Conservation (phyloP, 2,329 filamentous ascomycete species). For the Lasiodiplodia gonubiensis region DNA sequence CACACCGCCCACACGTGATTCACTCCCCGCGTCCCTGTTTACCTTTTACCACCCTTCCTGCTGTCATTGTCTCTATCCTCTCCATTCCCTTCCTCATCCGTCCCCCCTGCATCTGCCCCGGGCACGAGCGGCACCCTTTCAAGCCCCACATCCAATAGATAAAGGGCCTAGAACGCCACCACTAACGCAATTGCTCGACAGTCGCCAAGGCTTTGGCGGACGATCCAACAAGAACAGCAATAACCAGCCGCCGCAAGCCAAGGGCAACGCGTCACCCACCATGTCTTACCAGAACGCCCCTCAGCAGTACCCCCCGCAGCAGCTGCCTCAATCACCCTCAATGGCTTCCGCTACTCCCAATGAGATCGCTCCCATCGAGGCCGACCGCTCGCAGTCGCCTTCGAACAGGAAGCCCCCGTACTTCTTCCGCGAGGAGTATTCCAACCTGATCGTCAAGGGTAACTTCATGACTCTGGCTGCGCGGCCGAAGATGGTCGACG, state of each 20-base stretch:
- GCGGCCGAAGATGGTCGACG: slow-evolving; percentile 89
- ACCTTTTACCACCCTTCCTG: slow-evolving; percentile 2
- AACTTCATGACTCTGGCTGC: slow-evolving; percentile 97
- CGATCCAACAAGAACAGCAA: slow-evolving; percentile 49
- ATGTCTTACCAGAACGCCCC: slow-evolving; percentile 30
- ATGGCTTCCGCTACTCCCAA: slow-evolving; percentile 41
- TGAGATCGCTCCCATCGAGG: slow-evolving; percentile 24
- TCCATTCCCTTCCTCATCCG: background rate
- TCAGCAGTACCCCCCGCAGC: slow-evolving; percentile 41
- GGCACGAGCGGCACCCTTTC: slow-evolving; percentile 13
- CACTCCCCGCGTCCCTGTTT: slow-evolving; percentile 9
- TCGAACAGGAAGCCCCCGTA: slow-evolving; percentile 71
- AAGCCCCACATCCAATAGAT: background rate
- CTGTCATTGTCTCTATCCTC: background rate
- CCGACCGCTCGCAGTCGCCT: slow-evolving; percentile 39
- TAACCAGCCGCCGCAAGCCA: slow-evolving; percentile 41
- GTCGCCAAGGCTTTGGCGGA: slow-evolving; percentile 51
- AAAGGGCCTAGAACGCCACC: slow-evolving; percentile 36
- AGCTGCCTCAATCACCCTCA: slow-evolving; percentile 53
- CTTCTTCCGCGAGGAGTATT: slow-evolving; percentile 76
- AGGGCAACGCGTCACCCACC: slow-evolving; percentile 24
- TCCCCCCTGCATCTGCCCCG: slow-evolving; percentile 3
- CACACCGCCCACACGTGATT: slow-evolving; percentile 28
- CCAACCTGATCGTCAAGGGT: slow-evolving; percentile 90
- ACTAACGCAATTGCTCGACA: slow-evolving; percentile 37